These are phyloP conservation scores for Aspergillus pseudoglaucus DNA, from an alignment of 2,329 filamentous ascomycete species.

Conservation along the genomic window DNA sequence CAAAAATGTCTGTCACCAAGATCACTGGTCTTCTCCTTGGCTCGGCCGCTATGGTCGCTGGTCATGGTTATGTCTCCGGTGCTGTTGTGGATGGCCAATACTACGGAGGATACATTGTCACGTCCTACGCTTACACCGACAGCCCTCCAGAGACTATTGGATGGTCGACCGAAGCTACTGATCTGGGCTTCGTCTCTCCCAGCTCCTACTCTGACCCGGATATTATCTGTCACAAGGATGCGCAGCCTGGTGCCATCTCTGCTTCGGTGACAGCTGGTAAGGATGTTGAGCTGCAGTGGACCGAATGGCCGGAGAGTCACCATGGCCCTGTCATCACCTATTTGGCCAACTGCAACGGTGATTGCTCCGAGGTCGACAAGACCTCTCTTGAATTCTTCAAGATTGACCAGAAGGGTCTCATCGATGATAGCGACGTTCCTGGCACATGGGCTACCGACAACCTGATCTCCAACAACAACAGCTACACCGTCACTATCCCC, in stretches of 20 bases:
- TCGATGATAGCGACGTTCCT: slow-evolving; percentile 36
- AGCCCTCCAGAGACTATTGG: slow-evolving; percentile 43
- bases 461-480: slow-evolving; percentile 48
- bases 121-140: slow-evolving; percentile 26
- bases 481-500: slow-evolving; percentile 45
- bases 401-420: slow-evolving; percentile 53
- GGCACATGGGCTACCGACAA: slow-evolving; percentile 53
- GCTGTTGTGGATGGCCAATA: slow-evolving; percentile 30
- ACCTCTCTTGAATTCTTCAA: slow-evolving; percentile 55
- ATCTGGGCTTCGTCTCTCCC: slow-evolving; percentile 49
- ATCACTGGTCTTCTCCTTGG: slow-evolving; percentile 27
- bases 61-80: slow-evolving; percentile 34
- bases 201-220: slow-evolving; percentile 42
- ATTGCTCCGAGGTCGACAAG: slow-evolving; percentile 52
- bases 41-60: slow-evolving; percentile 31
- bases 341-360: slow-evolving; percentile 53
- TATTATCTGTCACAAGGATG: slow-evolving; percentile 58
- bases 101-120: slow-evolving; percentile 37
- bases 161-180: slow-evolving; percentile 49
- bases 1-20: slow-evolving; percentile 30
- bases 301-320: slow-evolving; percentile 59
- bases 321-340: slow-evolving; percentile 60
- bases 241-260: slow-evolving; percentile 44
- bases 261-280: slow-evolving; percentile 57
- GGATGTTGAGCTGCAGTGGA: slow-evolving; percentile 56